Conservation (phyloP, 495 filamentous ascomycete genomes). For the Neurospora sp. region DNA sequence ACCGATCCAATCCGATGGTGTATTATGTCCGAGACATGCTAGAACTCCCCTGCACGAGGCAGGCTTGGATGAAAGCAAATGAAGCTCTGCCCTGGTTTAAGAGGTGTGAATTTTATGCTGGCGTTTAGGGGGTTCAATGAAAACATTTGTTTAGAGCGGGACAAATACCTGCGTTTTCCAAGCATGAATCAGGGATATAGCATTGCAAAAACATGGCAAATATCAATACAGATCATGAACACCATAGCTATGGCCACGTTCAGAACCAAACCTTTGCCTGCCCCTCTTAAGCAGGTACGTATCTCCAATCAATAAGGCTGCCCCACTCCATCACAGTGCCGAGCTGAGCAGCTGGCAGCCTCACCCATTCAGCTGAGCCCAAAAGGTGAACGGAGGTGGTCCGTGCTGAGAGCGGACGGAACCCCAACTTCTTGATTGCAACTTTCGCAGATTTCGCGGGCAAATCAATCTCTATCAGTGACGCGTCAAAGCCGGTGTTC, state of each 20-base stretch:
- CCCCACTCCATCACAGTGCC: neutral
- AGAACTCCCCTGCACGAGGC: slow-evolving; percentile 1
- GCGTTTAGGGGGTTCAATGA: neutral
- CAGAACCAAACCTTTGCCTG: neutral
- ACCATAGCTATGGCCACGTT: neutral
- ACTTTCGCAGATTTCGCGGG: neutral
- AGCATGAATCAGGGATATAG: neutral
- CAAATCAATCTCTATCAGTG: neutral
- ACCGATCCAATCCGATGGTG: neutral
- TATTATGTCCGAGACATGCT: neutral
- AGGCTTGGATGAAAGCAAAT: neutral
- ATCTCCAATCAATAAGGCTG: neutral
- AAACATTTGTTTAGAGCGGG: neutral
- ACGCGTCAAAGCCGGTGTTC: neutral
- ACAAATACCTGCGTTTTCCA: neutral
- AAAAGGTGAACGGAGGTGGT: neutral
- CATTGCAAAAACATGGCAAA: neutral
- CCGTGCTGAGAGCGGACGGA: neutral
- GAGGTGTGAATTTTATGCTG: slow-evolving; percentile 2
- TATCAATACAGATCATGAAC: neutral
- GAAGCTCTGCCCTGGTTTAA: slow-evolving; percentile 10
- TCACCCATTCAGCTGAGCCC: neutral
- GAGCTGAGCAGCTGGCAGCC: neutral
- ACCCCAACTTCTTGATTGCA: neutral
- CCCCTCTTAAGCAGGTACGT: neutral